Conservation (phyloP, 345 rosid genomes). For the Clausena lansium region DNA sequence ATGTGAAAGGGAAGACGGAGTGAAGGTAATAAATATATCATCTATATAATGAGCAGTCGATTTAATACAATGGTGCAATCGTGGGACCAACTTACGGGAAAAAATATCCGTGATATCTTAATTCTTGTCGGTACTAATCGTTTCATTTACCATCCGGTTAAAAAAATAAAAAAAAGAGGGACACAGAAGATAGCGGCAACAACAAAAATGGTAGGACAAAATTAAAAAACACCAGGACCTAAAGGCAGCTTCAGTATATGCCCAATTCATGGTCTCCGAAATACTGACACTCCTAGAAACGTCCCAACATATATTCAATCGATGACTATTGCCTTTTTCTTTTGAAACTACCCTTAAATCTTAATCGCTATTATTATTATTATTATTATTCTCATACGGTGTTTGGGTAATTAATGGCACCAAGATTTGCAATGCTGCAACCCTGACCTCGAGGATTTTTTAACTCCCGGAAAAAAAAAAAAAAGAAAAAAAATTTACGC, state of each 20-base stretch:
- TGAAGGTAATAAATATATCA: no score
- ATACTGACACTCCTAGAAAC: constrained; percentile 23
- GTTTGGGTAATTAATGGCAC: constrained; percentile 5
- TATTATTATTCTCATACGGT: background rate
- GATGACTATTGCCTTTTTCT: background rate
- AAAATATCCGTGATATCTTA: background rate
- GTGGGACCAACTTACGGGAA: background rate
- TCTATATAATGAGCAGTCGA: background rate
- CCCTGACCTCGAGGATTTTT: background rate
- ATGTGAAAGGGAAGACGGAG: no score
- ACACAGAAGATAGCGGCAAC: background rate
- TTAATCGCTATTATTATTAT: background rate
- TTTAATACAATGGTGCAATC: background rate
- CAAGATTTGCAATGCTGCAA: constrained; percentile 9
- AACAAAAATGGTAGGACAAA: background rate
- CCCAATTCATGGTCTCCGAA: constrained; percentile 13
- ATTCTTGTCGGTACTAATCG: background rate
- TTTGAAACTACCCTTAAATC: background rate
- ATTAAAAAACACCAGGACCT: background rate
- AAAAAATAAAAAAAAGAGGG: background rate
- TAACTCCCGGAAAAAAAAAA: background rate
- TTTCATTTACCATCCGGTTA: background rate
- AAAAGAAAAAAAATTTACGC: background rate
- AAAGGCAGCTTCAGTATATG: background rate
- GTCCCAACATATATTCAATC: background rate